Evolutionary conservation across 345 rosid species (phyloP).

Genomic region (Raphanus raphanistrum): DNA sequence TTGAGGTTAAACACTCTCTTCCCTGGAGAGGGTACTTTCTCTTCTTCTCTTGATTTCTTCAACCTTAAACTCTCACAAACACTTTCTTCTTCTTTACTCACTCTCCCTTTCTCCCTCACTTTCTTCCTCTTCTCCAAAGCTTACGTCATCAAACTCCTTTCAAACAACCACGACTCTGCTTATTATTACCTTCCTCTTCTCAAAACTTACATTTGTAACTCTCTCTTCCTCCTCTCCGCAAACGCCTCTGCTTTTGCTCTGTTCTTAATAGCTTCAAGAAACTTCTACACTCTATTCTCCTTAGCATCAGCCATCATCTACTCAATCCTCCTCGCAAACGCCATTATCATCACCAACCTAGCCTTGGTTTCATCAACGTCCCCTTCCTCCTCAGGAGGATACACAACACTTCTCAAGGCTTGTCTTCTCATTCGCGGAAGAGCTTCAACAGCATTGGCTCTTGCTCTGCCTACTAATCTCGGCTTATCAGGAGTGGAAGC

Average conservation of each 20-base stretch:
- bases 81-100: conserved; percentile 51
- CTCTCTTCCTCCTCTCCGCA: conserved; percentile 58
- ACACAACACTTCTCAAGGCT: conserved; percentile 53
- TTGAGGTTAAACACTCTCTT: conserved; percentile 48
- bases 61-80: conserved; percentile 75
- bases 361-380: conserved; percentile 50
- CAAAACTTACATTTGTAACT: conserved; percentile 49
- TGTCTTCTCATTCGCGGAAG: conserved; percentile 61
- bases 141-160: conserved; percentile 37
- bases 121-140: conserved; percentile 73
- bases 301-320: conserved; percentile 60
- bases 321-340: conserved; percentile 61
- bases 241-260: conserved; percentile 70
- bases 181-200: conserved; percentile 58
- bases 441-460: conserved; percentile 60
- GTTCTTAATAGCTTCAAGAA: conserved; percentile 34
- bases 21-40: conserved; percentile 60
- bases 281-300: conserved; percentile 42
- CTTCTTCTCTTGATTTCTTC: conserved; percentile 61
- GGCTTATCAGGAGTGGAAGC: conserved; percentile 70
- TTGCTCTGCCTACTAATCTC: conserved; percentile 62
- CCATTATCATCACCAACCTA: conserved; percentile 59
- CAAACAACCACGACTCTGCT: conserved; percentile 47
- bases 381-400: conserved; percentile 51
- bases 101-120: conserved; percentile 74